Conservation (phyloP, 345 rosid genomes). For the Erucastrum elatum region DNA sequence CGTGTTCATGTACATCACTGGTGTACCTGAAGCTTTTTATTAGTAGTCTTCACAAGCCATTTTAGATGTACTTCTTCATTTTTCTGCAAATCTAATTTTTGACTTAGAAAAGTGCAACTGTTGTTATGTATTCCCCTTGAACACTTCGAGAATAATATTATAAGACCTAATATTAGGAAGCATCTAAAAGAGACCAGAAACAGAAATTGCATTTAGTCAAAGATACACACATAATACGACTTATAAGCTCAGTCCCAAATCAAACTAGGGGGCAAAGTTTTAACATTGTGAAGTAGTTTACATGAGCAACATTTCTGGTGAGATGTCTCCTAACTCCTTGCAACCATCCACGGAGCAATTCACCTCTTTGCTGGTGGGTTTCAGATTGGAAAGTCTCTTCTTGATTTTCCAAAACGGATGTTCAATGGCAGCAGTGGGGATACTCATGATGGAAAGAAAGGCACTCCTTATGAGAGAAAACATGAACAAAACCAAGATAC, state of each 20-base stretch:
- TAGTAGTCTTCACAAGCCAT: slow-evolving; percentile 20
- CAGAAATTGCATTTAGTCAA: neutral
- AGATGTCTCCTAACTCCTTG: neutral
- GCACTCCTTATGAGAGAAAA: neutral
- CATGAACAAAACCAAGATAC: neutral
- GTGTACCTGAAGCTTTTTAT: slow-evolving; percentile 25
- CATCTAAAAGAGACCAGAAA: neutral
- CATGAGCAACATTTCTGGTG: neutral
- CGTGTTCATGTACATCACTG: slow-evolving; percentile 27
- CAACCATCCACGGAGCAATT: neutral
- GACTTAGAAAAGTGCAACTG: no score
- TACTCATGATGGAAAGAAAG: neutral
- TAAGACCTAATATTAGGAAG: no score
- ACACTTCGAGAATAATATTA: no score
- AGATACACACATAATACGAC: neutral
- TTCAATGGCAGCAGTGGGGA: neutral
- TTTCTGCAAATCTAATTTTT: no score
- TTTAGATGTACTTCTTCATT: neutral
- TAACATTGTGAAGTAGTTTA: neutral
- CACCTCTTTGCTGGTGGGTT: neutral
- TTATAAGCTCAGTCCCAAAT: no score
- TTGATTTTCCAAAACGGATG: neutral
- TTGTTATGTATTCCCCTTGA: no score
- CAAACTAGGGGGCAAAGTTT: neutral
- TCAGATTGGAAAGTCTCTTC: neutral